Percentiles rank a stretch among this genome's conserved stretches.
phyloP scores from a whole-genome alignment of 2,329 filamentous ascomycete genomes.

The Aspergillus thermomutatus region DNA sequence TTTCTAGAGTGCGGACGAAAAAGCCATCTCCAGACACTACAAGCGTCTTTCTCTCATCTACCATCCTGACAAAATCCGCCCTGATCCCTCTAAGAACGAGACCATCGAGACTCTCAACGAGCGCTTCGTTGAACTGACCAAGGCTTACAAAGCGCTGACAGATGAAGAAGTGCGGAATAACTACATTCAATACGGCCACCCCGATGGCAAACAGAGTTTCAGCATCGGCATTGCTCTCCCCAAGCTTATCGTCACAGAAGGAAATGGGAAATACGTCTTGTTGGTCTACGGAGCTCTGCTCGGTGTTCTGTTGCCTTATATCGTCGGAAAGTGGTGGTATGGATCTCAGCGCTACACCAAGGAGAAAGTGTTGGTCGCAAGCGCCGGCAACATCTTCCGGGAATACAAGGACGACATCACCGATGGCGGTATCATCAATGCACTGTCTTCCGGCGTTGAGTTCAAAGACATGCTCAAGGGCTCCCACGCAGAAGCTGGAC shows the following conservation, averaged over 20 bases:
- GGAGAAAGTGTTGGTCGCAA: conserved; percentile 89
- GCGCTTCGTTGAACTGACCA: conserved; percentile 89
- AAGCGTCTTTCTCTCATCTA: conserved; percentile 78
- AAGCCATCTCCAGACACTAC: conserved; percentile 89
- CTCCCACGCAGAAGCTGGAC: conserved; percentile 72
- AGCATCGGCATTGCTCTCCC: conserved; percentile 97
- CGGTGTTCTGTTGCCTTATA: conserved; percentile 84
- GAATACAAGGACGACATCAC: conserved; percentile 85
- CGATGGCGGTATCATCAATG: conserved; percentile 73
- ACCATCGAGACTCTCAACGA: conserved; percentile 81
- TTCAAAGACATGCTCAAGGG: conserved; percentile 74
- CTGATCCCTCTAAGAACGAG: conserved; percentile 82
- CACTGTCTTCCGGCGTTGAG: conserved; percentile 82
- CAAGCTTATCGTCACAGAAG: conserved; percentile 86
- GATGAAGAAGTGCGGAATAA: conserved; percentile 98
- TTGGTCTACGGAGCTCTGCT: conserved; percentile 84
- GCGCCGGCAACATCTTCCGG: conserved; percentile 89
- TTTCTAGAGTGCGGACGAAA: conserved; percentile 71
- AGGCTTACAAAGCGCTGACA: conserved; percentile 96
- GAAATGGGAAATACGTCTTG: conserved; percentile 92
- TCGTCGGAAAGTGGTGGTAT: conserved; percentile 98
- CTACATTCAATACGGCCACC: conserved; percentile 92
- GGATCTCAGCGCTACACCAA: conserved; percentile 89
- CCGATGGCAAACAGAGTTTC: conserved; percentile 96
- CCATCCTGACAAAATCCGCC: conserved; percentile 89